These are phyloP conservation scores for Myriangium duriaei DNA, from an alignment of 2,329 filamentous ascomycete species.

Conservation along the genomic window DNA sequence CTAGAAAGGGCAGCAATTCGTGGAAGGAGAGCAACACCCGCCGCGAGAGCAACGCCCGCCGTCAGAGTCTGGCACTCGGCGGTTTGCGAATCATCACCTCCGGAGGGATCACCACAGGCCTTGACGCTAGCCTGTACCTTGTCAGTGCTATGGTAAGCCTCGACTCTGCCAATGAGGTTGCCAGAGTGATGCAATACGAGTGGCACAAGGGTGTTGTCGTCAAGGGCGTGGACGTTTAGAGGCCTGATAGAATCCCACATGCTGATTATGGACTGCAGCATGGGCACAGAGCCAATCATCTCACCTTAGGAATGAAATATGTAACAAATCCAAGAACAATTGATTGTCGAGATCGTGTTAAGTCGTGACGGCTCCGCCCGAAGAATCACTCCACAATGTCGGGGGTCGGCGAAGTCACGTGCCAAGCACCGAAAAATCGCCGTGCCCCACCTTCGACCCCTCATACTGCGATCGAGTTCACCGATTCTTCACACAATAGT, in stretches of 20 bases:
- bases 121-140: slow-evolving; percentile 76
- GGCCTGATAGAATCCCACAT: too few species aligned
- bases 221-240: slow-evolving; percentile 70
- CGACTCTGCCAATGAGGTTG: slow-evolving; percentile 62
- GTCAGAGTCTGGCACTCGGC: slow-evolving; percentile 60
- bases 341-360: too few species aligned
- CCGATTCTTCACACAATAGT: background rate
- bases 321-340: too few species aligned
- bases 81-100: slow-evolving; percentile 64
- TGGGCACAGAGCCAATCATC: too few species aligned
- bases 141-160: slow-evolving; percentile 71
- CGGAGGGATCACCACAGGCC: slow-evolving; percentile 64
- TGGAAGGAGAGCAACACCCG: slow-evolving; percentile 62
- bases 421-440: background rate
- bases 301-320: too few species aligned
- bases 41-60: slow-evolving; percentile 68
- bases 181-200: slow-evolving; percentile 63
- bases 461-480: too few species aligned
- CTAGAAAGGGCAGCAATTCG: slow-evolving; percentile 70
- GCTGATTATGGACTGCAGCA: too few species aligned
- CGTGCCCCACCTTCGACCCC: background rate
- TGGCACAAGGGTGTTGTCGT: slow-evolving; percentile 81
- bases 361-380: too few species aligned
- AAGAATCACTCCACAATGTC: too few species aligned
- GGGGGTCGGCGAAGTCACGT: too few species aligned